phyloP scores from a whole-genome alignment of 768 basidiomycete genomes.

The Agaricus sinodeliciosus region DNA sequence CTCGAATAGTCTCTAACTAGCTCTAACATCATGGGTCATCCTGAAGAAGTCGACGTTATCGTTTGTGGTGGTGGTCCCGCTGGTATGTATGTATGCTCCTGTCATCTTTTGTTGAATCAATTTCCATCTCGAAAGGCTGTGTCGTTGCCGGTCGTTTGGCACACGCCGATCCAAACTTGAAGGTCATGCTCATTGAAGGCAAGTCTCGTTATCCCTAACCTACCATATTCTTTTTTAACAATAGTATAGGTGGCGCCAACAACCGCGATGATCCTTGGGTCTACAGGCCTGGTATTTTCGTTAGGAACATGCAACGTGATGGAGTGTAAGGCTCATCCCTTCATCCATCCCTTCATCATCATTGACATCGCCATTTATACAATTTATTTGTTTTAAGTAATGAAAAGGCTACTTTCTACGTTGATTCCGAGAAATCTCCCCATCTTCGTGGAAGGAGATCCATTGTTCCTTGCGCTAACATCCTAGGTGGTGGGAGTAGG shows the following conservation, averaged over 20 bases:
- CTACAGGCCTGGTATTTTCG: slow-evolving; percentile 63
- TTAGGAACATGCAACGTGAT: slow-evolving; percentile 65
- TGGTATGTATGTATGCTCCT: slow-evolving; percentile 23
- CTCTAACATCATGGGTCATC: slow-evolving; percentile 36
- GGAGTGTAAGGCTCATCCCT: slow-evolving; percentile 44
- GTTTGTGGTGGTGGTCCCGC: slow-evolving; percentile 66
- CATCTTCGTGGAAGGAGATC: slow-evolving; percentile 55
- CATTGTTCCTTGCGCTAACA: slow-evolving; percentile 54
- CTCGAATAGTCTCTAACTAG: slow-evolving; percentile 43
- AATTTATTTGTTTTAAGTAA: slow-evolving; percentile 33
- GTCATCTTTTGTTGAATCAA: no score
- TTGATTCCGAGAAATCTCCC: slow-evolving; percentile 50
- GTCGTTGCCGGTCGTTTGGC: slow-evolving; percentile 66
- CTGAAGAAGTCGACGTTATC: slow-evolving; percentile 69
- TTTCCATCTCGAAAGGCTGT: slow-evolving; percentile 32
- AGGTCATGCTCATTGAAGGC: slow-evolving; percentile 76
- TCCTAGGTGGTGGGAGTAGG: slow-evolving; percentile 49
- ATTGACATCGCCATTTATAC: not conserved
- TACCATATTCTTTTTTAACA: not conserved
- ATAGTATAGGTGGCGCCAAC: slow-evolving; percentile 52
- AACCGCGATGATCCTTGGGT: slow-evolving; percentile 74
- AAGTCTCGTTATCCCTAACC: not conserved
- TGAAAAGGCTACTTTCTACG: slow-evolving; percentile 70
- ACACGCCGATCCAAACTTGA: slow-evolving; percentile 63
- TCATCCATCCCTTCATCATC: not conserved